Conservation (phyloP, 2,329 filamentous ascomycete species). For the Eutypella sp. region DNA sequence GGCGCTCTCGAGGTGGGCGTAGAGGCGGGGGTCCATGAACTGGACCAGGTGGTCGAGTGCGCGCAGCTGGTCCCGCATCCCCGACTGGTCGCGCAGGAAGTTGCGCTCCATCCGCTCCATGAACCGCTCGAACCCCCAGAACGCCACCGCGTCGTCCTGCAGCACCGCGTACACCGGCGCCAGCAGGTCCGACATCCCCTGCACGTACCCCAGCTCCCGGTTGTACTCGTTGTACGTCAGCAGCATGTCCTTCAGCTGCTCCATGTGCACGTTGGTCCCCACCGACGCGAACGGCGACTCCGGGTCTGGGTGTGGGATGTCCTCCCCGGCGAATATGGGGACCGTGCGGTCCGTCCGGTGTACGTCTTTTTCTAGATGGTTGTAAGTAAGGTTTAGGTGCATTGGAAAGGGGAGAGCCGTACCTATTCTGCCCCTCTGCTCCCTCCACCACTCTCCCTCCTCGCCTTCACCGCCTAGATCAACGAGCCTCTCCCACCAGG, state of each 20-base stretch:
- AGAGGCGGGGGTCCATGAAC: conserved; percentile 93
- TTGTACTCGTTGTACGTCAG: conserved; percentile 99
- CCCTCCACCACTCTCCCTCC: conserved; percentile 91
- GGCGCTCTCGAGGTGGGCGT: conserved; percentile 79
- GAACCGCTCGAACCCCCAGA: conserved; percentile 93
- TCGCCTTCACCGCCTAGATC: conserved; percentile 76
- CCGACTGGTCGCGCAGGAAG: conserved; percentile 90
- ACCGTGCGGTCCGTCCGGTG: conserved; percentile 94
- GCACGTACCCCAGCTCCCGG: conserved; percentile 89
- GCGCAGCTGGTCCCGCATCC: conserved; percentile 87
- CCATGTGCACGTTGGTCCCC: conserved; percentile 94
- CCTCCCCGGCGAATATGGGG: conserved; percentile 92
- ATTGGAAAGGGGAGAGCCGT: conserved; percentile 33
- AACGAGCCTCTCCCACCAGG: conserved; percentile 93
- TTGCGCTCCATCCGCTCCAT: conserved; percentile 99
- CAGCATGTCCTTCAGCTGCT: conserved; percentile 99
- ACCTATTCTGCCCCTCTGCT: conserved; percentile 92
- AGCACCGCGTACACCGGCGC: conserved; percentile 95
- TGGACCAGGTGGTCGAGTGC: conserved; percentile 93
- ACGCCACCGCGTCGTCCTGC: conserved; percentile 94
- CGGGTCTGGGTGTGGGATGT: conserved; percentile 93
- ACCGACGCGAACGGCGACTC: conserved; percentile 89
- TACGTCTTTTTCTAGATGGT: conserved; percentile 82
- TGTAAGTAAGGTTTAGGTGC: conserved; percentile 10
- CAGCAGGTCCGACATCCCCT: conserved; percentile 96